phyloP scores from a whole-genome alignment of 2,329 filamentous ascomycete species.

The Pseudocercospora crystallina region DNA sequence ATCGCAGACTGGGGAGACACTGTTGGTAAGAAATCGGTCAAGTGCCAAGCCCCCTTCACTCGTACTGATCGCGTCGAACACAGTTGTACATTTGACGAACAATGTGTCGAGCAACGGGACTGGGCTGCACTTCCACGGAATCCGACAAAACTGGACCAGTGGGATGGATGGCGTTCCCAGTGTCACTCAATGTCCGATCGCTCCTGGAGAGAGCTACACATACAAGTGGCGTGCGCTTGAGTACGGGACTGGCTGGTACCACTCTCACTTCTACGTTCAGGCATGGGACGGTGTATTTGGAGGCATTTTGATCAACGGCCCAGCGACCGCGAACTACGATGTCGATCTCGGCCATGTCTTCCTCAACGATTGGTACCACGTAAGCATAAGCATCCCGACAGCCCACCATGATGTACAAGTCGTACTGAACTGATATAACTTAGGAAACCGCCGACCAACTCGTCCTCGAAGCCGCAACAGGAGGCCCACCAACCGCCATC shows the following conservation, averaged over 20 bases:
- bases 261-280: slow-evolving; percentile 31
- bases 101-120: slow-evolving; percentile 39
- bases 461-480: no score
- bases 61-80: slow-evolving; percentile 11
- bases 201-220: slow-evolving; percentile 33
- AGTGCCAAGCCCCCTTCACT: no score
- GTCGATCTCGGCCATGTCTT: slow-evolving; percentile 38
- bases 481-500: slow-evolving; percentile 31
- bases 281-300: slow-evolving; percentile 33
- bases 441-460: no score
- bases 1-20: slow-evolving; percentile 37
- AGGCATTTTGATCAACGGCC: slow-evolving; percentile 43
- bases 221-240: slow-evolving; percentile 34
- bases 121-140: slow-evolving; percentile 37
- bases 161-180: slow-evolving; percentile 35
- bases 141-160: slow-evolving; percentile 33
- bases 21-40: no score
- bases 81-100: slow-evolving; percentile 39
- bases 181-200: slow-evolving; percentile 34
- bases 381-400: background rate
- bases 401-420: no score
- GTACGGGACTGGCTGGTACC: slow-evolving; percentile 31
- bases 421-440: no score
- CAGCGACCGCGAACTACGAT: slow-evolving; percentile 32
- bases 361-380: slow-evolving; percentile 43